These are phyloP conservation scores for Populus ilicifolia DNA, from an alignment of 345 rosid species.

Conservation along the genomic window DNA sequence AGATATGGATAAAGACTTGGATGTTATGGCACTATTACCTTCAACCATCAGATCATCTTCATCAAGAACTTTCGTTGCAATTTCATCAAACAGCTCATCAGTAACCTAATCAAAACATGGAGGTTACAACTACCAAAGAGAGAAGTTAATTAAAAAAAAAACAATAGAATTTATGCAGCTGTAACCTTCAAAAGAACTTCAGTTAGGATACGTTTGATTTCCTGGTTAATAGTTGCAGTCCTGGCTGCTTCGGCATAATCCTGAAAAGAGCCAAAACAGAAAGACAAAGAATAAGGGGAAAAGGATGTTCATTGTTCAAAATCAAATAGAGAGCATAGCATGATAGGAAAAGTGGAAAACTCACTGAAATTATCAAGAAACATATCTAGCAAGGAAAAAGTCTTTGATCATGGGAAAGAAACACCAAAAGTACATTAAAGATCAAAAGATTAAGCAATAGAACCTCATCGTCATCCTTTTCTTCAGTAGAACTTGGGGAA, in stretches of 20 bases:
- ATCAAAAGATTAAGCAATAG: constrained; percentile 18
- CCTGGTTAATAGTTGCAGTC: constrained; percentile 72
- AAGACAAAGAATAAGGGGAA: background rate
- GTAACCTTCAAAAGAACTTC: constrained; percentile 92
- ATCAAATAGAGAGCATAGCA: background rate
- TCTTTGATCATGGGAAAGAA: background rate
- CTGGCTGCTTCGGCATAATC: constrained; percentile 74
- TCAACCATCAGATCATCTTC: constrained; percentile 62
- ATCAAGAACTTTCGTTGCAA: constrained; percentile 77
- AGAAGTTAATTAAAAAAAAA: constrained; percentile 6
- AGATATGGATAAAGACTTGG: background rate
- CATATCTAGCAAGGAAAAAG: background rate
- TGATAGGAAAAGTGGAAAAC: background rate
- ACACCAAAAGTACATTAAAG: background rate
- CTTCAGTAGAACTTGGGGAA: constrained; percentile 70
- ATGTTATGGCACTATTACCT: constrained; percentile 41
- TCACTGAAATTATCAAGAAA: background rate
- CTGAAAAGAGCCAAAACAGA: constrained; percentile 36
- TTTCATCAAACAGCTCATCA: constrained; percentile 90
- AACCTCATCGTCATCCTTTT: constrained; percentile 88
- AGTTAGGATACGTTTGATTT: constrained; percentile 85
- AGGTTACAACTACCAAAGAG: constrained; percentile 16
- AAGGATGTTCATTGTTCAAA: background rate
- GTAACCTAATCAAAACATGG: constrained; percentile 62
- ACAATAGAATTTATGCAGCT: constrained; percentile 20